A percentile compares a stretch with the other conserved stretches of the same genome.
Conservation (phyloP, 768 basidiomycete species). For the Leccinum variicolor region DNA sequence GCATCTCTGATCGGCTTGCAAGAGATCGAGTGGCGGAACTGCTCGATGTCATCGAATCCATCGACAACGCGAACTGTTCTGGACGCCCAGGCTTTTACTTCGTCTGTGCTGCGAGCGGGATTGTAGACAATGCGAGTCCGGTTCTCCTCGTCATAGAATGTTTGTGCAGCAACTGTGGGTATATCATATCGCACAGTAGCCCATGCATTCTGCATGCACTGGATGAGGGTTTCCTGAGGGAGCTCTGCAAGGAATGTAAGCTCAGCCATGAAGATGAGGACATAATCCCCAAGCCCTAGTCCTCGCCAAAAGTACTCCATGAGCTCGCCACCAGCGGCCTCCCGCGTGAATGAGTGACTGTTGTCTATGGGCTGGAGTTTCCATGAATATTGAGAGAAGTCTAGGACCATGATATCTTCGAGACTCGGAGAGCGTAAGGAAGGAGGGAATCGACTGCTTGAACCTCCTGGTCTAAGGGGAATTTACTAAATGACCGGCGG, state of each 20-base stretch:
- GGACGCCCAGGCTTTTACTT: not conserved
- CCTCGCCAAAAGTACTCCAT: not conserved
- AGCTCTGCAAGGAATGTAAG: not conserved
- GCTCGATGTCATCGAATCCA: not conserved
- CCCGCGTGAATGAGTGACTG: not conserved
- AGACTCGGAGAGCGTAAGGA: not conserved
- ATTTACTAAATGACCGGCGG: not conserved
- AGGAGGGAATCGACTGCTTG: not conserved
- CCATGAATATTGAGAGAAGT: not conserved
- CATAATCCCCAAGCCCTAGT: not conserved
- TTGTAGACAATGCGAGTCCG: not conserved
- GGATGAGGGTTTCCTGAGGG: not conserved
- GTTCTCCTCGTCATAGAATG: not conserved
- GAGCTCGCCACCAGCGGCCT: not conserved
- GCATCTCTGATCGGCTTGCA: not conserved
- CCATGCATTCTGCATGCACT: not conserved
- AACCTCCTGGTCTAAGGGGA: not conserved
- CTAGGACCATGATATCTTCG: not conserved
- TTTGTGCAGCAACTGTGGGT: not conserved
- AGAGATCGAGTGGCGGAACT: not conserved
- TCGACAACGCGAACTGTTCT: not conserved
- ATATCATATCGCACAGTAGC: not conserved
- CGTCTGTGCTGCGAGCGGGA: not conserved
- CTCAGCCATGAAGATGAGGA: not conserved
- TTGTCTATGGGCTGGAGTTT: not conserved